phyloP scores from a whole-genome alignment of 2,329 filamentous ascomycete genomes.

The Orbilia blumenaviensis region DNA sequence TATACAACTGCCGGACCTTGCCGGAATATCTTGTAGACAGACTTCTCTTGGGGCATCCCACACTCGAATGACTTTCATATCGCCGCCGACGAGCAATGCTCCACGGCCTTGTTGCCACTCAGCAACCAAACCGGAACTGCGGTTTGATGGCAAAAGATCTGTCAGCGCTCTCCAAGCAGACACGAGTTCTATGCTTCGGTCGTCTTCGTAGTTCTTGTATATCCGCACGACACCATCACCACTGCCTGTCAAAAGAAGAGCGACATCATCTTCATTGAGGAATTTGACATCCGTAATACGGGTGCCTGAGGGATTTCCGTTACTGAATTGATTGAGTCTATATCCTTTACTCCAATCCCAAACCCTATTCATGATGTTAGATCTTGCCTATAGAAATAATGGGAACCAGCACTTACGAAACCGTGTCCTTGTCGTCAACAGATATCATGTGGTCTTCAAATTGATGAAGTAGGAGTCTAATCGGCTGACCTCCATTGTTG shows the following conservation, averaged over 20 bases:
- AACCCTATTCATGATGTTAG: conserved; percentile 64
- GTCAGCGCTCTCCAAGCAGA: conserved; percentile 91
- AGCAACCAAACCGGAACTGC: conserved; percentile 94
- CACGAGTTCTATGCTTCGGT: conserved; percentile 80
- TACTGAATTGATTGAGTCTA: conserved; percentile 84
- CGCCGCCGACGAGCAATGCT: conserved; percentile 91
- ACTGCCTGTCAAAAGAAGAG: conserved; percentile 90
- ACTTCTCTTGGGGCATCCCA: conserved; percentile 96
- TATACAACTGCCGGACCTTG: conserved; percentile 92
- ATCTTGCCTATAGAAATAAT: not conserved
- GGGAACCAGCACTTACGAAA: conserved; percentile 65
- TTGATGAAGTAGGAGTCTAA: conserved; percentile 95
- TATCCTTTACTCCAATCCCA: conserved; percentile 90
- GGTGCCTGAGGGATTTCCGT: conserved; percentile 89
- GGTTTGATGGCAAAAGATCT: conserved; percentile 91
- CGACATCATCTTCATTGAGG: conserved; percentile 98
- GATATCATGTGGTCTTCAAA: conserved; percentile 96
- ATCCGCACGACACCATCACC: conserved; percentile 94
- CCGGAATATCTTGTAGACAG: conserved; percentile 88
- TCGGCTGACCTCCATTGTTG: conserved; percentile 87
- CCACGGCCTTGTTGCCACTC: conserved; percentile 99
- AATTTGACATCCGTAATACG: conserved; percentile 95
- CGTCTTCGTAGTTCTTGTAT: conserved; percentile 88
- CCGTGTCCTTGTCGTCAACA: conserved; percentile 88
- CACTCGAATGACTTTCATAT: conserved; percentile 92